phyloP scores from a whole-genome alignment of 1,284 basidiomycete species.

The Ceratobasidium sp. region DNA sequence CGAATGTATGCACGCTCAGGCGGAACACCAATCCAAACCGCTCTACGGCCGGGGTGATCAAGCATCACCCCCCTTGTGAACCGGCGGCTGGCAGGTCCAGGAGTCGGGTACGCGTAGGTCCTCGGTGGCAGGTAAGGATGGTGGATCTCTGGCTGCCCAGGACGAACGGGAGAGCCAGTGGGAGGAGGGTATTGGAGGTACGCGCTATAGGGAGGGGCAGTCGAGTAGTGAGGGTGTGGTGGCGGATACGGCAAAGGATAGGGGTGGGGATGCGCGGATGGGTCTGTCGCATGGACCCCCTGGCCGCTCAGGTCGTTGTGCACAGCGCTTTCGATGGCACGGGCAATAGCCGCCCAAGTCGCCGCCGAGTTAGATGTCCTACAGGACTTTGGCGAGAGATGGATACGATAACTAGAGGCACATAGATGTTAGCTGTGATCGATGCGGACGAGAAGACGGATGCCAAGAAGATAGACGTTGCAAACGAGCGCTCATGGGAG shows the following conservation, averaged over 20 bases:
- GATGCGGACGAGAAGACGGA: not conserved
- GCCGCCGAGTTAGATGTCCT: slow-evolving; percentile 46
- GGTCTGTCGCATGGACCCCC: slow-evolving; percentile 30
- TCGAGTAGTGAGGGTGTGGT: slow-evolving; percentile 28
- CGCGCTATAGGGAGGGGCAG: slow-evolving; percentile 24
- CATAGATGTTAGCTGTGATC: slow-evolving; percentile 1
- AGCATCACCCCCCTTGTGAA: slow-evolving; percentile 22
- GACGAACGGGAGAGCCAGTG: slow-evolving; percentile 28
- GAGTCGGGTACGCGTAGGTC: slow-evolving; percentile 28
- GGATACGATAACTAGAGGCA: slow-evolving; percentile 46
- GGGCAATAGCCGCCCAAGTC: slow-evolving; percentile 46
- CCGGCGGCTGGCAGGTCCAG: slow-evolving; percentile 25
- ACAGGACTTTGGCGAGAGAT: slow-evolving; percentile 46
- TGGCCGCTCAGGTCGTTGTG: slow-evolving; percentile 11
- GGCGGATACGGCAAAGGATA: slow-evolving; percentile 21
- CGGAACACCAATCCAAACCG: too few relatives aligned
- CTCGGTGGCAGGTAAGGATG: slow-evolving; percentile 29
- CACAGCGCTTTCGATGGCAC: slow-evolving; percentile 43
- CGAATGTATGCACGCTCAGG: too few relatives aligned
- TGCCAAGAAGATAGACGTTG: slow-evolving; percentile 12
- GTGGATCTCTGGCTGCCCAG: slow-evolving; percentile 38
- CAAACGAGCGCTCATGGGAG: not conserved
- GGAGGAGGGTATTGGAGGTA: slow-evolving; percentile 37
- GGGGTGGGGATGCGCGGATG: slow-evolving; percentile 21
- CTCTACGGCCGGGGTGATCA: too few relatives aligned